Base-by-base conservation (phyloP, 2,329 filamentous ascomycete species). In the Pestalotiopsis sp. region DNA sequence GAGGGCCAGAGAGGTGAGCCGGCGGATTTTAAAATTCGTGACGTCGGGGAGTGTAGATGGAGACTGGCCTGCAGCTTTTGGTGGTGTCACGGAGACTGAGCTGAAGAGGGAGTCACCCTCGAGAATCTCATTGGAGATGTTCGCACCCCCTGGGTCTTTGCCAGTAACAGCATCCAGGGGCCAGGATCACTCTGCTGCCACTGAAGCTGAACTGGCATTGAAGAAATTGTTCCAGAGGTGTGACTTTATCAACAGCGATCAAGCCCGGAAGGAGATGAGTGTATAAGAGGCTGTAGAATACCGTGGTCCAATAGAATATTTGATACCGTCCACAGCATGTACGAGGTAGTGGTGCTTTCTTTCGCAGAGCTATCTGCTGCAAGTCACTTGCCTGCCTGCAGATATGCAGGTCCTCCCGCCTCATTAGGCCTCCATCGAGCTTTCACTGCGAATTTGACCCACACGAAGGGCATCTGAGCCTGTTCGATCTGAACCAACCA, bases 221-320 rank as follows among this genome's bases (percentile, higher is more conserved):
- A 1, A 17, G 3, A 7, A 36, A 7, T 4, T 59, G 6, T 31
- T 27, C 3, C 12, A 11, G 17, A 59, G 57, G 57, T 59, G 57
- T 36, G 23, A 25, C 1, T 59, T 59, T n/a, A 31, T 59, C 25
- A 59, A 59, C 11, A 59, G 57, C 57, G 4, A 9, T 27, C 13
- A 17, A 2, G 23, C 17, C 17, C 23, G 57, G 11, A 17, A 23
- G 14, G 14, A 58, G 1, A 27, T 27, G 2, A 20, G 56, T 2
- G 56, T 58, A 5, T 58, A 89, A 89, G 0, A 85, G 13, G 5
- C 5, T 17, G 4, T 14, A 0, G 13, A 1, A 45, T 17, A 6
- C 13, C 4, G 2, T 45, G 17, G 41, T 17, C 41, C 2, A 17
- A 4, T 45, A 31, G 4, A 27, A 27, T 27, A 27, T 27, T 27